Conservation (phyloP, 2,329 filamentous ascomycete species). For the Ambrosiella beaveri region DNA sequence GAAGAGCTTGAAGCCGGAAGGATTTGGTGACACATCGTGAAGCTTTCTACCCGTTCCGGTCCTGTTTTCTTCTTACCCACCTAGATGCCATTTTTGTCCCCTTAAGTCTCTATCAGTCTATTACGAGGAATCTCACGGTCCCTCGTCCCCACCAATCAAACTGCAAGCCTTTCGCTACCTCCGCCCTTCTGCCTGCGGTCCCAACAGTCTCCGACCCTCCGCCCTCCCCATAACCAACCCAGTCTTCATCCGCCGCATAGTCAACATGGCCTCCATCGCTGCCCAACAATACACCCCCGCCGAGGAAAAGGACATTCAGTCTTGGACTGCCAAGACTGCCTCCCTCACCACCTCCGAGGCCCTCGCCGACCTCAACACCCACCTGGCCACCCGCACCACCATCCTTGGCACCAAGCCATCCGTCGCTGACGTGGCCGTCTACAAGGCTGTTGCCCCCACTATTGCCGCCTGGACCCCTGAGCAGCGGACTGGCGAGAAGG, state of each 20-base stretch:
- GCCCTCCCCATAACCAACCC: constrained; percentile 20
- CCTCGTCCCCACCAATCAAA: constrained; percentile 20
- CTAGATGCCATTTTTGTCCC: neutral
- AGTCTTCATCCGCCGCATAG: constrained; percentile 20
- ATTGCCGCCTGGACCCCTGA: constrained; percentile 69
- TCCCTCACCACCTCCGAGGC: constrained; percentile 40
- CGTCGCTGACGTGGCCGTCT: constrained; percentile 70
- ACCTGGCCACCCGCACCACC: constrained; percentile 77
- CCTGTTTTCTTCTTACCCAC: neutral
- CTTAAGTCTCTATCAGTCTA: neutral
- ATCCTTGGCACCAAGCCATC: constrained; percentile 80
- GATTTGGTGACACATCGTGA: constrained; percentile 8
- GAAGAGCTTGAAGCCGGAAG: constrained; percentile 1
- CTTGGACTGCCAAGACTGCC: constrained; percentile 52
- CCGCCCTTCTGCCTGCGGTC: constrained; percentile 20
- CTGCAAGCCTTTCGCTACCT: constrained; percentile 28
- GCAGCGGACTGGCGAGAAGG: constrained; percentile 75
- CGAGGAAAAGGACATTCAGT: constrained; percentile 73
- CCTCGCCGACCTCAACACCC: constrained; percentile 64
- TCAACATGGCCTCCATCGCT: constrained; percentile 50
- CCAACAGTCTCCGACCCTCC: constrained; percentile 21
- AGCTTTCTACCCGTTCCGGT: neutral
- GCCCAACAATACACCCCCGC: constrained; percentile 53
- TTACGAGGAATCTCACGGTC: constrained; percentile 21
- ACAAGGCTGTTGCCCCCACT: constrained; percentile 57